A percentile compares a stretch with the other conserved stretches of the same genome.
phyloP scores from a whole-genome alignment of 331 rosid genomes.

The Malus hybrid region DNA sequence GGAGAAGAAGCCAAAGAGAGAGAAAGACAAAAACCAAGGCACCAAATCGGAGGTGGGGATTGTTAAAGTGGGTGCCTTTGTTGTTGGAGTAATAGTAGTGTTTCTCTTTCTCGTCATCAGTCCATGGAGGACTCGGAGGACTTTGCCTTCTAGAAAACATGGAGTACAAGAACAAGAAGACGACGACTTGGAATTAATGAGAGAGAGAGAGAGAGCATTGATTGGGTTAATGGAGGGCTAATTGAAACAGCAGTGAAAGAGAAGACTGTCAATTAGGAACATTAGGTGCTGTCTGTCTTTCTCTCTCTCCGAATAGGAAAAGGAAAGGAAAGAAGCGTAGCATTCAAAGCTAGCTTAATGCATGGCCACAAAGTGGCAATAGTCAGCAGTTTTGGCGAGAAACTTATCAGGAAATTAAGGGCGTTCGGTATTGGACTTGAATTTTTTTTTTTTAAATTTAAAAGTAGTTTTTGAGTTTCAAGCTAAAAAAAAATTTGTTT shows the following conservation, averaged over 20 bases:
- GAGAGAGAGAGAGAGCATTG: background rate
- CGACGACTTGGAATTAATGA: background rate
- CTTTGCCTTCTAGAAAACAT: conserved; percentile 58
- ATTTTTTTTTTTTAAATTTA: too few relatives aligned
- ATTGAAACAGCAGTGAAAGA: background rate
- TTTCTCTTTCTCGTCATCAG: conserved; percentile 17
- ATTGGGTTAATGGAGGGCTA: background rate
- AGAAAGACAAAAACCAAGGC: conserved; percentile 35
- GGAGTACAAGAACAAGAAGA: background rate
- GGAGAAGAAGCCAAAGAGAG: conserved; percentile 35
- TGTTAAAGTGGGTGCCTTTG: conserved; percentile 24
- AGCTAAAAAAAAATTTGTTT: too few relatives aligned
- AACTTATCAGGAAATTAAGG: background rate
- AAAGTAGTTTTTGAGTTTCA: too few relatives aligned
- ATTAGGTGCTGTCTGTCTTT: background rate
- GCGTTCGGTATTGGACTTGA: too few relatives aligned
- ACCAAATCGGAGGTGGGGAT: conserved; percentile 20
- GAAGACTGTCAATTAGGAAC: background rate
- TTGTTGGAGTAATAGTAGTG: conserved; percentile 16
- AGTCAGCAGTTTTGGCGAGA: conserved; percentile 1
- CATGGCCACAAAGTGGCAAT: background rate
- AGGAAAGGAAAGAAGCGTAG: background rate
- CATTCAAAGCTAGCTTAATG: background rate
- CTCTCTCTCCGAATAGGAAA: background rate
- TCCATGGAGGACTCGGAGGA: conserved; percentile 19